phyloP scores from a whole-genome alignment of 2,329 filamentous ascomycete genomes.

The Fusarium oligoseptatum region DNA sequence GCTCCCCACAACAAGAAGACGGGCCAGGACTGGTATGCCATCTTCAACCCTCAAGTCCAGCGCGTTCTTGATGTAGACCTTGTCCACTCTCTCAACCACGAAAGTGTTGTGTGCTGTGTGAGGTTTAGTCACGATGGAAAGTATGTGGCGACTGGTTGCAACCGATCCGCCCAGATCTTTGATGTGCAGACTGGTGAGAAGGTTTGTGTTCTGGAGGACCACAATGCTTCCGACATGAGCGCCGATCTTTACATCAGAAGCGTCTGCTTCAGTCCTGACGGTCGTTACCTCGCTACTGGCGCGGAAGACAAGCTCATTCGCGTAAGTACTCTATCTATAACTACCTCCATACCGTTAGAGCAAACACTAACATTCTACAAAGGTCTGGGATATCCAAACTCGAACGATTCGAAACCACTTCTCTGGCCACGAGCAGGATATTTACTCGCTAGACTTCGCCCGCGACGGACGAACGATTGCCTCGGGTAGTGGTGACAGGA shows the following conservation, averaged over 20 bases:
- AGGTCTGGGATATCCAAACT: slow-evolving; percentile 94
- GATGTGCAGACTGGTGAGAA: slow-evolving; percentile 90
- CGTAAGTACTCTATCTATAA: slow-evolving; percentile 65
- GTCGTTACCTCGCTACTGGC: slow-evolving; percentile 92
- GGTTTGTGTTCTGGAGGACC: slow-evolving; percentile 90
- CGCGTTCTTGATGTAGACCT: slow-evolving; percentile 93
- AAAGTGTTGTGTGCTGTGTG: slow-evolving; percentile 98
- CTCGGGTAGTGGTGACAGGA: slow-evolving; percentile 94
- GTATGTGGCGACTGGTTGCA: slow-evolving; percentile 96
- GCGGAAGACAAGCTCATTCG: slow-evolving; percentile 98
- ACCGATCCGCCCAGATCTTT: slow-evolving; percentile 98
- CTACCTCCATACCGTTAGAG: neutral
- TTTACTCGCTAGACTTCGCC: slow-evolving; percentile 96
- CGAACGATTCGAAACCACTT: slow-evolving; percentile 93
- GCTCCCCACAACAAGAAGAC: slow-evolving; percentile 90
- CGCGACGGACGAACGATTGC: slow-evolving; percentile 94
- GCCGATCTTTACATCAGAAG: slow-evolving; percentile 97
- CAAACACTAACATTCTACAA: slow-evolving; percentile 30
- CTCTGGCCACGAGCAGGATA: slow-evolving; percentile 97
- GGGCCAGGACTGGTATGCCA: slow-evolving; percentile 92
- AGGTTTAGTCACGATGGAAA: slow-evolving; percentile 96
- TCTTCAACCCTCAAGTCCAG: slow-evolving; percentile 94
- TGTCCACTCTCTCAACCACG: slow-evolving; percentile 91
- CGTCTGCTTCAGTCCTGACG: slow-evolving; percentile 98
- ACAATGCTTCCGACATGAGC: slow-evolving; percentile 81